phyloP scores from a whole-genome alignment of 2,329 filamentous ascomycete genomes.

The Sporothrix dimorphospora region DNA sequence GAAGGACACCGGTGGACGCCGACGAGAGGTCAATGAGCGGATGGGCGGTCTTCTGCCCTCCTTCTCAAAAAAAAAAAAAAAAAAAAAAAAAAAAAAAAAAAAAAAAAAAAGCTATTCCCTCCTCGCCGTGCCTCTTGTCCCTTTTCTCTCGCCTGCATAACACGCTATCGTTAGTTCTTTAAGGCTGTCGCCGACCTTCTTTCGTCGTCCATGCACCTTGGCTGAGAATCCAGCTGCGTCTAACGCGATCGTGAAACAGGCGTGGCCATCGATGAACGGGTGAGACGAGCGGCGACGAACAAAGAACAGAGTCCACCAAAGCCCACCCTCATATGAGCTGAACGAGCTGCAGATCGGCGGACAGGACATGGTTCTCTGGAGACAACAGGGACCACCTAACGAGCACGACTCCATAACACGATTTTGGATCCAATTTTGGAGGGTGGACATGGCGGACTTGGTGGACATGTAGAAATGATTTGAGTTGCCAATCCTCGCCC shows the following conservation, averaged over 20 bases:
- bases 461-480: background rate
- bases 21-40: background rate
- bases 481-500: background rate
- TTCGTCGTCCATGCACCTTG: background rate
- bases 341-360: constrained; percentile 12
- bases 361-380: constrained; percentile 8
- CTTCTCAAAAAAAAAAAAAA: too few species aligned
- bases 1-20: constrained; percentile 15
- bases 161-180: background rate
- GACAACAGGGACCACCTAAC: background rate
- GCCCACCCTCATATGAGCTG: background rate
- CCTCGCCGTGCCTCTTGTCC: constrained; percentile 12
- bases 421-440: background rate
- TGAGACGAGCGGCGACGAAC: background rate
- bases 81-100: too few species aligned
- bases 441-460: background rate
- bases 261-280: background rate
- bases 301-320: background rate
- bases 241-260: constrained; percentile 15
- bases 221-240: background rate
- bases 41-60: background rate
- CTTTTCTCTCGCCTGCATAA: constrained; percentile 16
- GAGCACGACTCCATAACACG: constrained; percentile 16
- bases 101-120: constrained; percentile 13
- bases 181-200: too few species aligned